phyloP scores from a whole-genome alignment of 257 asterid genomes.

The Salvia hispanica region DNA sequence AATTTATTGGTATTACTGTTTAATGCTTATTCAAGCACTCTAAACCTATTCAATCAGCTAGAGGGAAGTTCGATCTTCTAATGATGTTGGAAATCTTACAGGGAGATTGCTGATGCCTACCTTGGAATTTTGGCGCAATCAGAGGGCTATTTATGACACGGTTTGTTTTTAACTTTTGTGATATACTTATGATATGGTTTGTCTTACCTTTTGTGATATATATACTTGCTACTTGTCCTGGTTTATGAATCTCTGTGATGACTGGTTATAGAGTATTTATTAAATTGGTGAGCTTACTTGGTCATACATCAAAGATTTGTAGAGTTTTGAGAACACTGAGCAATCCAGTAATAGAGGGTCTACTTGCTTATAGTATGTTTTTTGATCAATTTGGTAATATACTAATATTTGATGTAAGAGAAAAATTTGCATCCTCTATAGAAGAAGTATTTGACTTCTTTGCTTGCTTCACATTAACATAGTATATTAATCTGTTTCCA shows the following conservation, averaged over 20 bases:
- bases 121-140: slow-evolving; percentile 79
- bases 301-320: background rate
- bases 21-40: background rate
- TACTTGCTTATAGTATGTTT: background rate
- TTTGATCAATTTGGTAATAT: background rate
- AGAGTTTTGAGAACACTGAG: slow-evolving; percentile 2
- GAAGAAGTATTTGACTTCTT: background rate
- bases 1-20: slow-evolving; percentile 1
- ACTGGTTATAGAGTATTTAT: background rate
- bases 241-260: slow-evolving; percentile 16
- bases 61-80: background rate
- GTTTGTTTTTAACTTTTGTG: slow-evolving; percentile 39
- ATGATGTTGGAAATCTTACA: slow-evolving; percentile 34
- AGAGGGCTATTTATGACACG: slow-evolving; percentile 57
- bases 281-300: background rate
- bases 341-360: background rate
- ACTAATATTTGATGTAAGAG: background rate
- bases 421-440: slow-evolving; percentile 12
- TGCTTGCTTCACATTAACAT: slow-evolving; percentile 6
- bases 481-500: background rate
- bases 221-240: background rate
- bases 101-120: slow-evolving; percentile 73
- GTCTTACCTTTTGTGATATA: slow-evolving; percentile 29
- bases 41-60: slow-evolving; percentile 15
- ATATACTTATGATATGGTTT: background rate